A percentile compares a stretch with the other conserved stretches of the same genome.
These are phyloP conservation scores for Penicillium sp. DNA, from an alignment of 2,329 filamentous ascomycete species.

Conservation along the genomic window DNA sequence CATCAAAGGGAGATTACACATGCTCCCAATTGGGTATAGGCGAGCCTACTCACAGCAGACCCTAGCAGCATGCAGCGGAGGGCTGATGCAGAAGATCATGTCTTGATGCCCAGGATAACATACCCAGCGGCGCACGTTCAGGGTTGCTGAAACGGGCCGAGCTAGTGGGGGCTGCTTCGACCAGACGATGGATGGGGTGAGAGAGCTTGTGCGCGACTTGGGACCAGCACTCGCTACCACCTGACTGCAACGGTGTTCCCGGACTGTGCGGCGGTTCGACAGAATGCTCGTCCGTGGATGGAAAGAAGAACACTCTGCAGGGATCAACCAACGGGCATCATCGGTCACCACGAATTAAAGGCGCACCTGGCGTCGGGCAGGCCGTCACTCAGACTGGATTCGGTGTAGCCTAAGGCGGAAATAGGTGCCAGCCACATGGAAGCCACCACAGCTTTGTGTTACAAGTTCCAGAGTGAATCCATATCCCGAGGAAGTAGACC, in stretches of 20 bases:
- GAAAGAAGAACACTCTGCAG: neutral
- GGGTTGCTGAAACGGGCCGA: slow-evolving; percentile 21
- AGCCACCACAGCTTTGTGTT: slow-evolving; percentile 29
- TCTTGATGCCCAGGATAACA: slow-evolving; percentile 5
- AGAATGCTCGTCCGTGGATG: neutral
- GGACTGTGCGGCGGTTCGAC: slow-evolving; percentile 7
- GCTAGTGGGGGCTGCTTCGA: slow-evolving; percentile 10
- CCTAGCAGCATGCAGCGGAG: slow-evolving; percentile 7
- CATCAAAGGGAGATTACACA: slow-evolving; percentile 12
- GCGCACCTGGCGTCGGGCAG: slow-evolving; percentile 3
- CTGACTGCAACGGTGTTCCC: slow-evolving; percentile 10
- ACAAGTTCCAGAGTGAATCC: slow-evolving; percentile 11
- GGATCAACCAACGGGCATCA: slow-evolving; percentile 11
- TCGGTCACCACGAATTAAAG: slow-evolving; percentile 12
- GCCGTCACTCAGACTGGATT: slow-evolving; percentile 7
- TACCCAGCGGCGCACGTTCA: slow-evolving; percentile 11
- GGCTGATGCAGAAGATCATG: slow-evolving; percentile 4
- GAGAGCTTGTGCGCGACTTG: neutral
- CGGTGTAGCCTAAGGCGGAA: slow-evolving; percentile 19
- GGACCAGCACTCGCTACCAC: neutral
- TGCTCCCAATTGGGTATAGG: slow-evolving; percentile 12
- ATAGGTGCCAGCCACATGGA: slow-evolving; percentile 33
- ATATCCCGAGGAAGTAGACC: neutral
- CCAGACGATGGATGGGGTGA: neutral
- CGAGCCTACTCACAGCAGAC: neutral